A percentile compares a stretch with the other conserved stretches of the same genome.
Conservation (phyloP, 139 green algal genomes). For the Yamagishiella unicocca region DNA sequence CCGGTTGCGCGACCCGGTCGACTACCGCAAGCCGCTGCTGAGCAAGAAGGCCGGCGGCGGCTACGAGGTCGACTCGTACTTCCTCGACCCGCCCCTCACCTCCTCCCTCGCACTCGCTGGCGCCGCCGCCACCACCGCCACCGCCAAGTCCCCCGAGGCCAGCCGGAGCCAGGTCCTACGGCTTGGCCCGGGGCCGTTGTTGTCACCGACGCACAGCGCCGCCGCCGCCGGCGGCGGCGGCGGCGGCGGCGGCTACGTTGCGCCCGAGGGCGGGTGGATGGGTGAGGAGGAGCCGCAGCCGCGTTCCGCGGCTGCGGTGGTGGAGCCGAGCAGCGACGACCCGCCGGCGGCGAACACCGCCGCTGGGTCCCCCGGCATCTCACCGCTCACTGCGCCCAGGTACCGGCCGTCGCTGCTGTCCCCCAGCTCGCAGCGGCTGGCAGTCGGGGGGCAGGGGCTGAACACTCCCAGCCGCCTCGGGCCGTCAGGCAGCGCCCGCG, state of each 20-base stretch:
- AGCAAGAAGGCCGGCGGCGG: background rate
- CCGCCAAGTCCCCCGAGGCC: background rate
- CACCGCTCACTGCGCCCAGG: background rate
- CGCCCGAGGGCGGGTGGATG: background rate
- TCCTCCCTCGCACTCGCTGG: background rate
- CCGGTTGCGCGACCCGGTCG: slow-evolving; percentile 11
- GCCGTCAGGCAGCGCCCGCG: background rate
- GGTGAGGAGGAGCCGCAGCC: too few species aligned
- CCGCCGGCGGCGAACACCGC: slow-evolving; percentile 6
- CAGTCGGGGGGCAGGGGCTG: background rate
- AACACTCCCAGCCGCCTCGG: slow-evolving; percentile 11
- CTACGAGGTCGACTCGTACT: background rate
- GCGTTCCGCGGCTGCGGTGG: too few species aligned
- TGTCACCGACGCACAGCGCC: background rate
- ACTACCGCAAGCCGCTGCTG: slow-evolving; percentile 25
- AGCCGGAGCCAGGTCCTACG: background rate
- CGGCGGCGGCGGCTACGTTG: background rate
- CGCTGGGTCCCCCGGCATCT: too few species aligned
- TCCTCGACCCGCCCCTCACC: slow-evolving; percentile 25
- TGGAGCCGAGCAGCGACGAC: background rate
- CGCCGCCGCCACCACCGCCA: background rate
- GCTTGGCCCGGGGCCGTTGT: background rate
- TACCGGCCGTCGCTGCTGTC: slow-evolving; percentile 38
- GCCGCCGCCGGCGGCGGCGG: background rate
- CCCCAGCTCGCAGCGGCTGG: slow-evolving; percentile 12